Evolutionary conservation across 2,329 filamentous ascomycete species (phyloP).

Genomic region (Scytalidium lignicola): DNA sequence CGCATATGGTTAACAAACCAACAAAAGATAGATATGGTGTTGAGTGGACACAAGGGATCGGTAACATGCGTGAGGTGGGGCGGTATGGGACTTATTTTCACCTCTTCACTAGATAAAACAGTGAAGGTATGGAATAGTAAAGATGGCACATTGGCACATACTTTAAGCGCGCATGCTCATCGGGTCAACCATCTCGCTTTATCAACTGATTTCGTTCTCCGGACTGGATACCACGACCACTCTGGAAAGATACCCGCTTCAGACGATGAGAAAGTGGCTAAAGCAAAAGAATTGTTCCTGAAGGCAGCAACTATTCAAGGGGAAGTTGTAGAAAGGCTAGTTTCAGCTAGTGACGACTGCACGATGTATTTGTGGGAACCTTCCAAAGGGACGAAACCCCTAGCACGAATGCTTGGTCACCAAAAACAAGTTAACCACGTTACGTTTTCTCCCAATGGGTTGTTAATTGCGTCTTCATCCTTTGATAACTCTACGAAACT

Average conservation of each 20-base stretch:
- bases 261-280: constrained; percentile 64
- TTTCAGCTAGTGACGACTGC: constrained; percentile 91
- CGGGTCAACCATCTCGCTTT: constrained; percentile 95
- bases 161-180: constrained; percentile 77
- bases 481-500: constrained; percentile 96
- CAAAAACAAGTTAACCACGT: constrained; percentile 97
- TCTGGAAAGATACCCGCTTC: constrained; percentile 63
- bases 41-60: constrained; percentile 83
- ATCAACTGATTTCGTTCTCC: constrained; percentile 84
- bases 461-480: constrained; percentile 77
- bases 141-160: constrained; percentile 75
- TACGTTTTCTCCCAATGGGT: constrained; percentile 85
- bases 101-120: constrained; percentile 83
- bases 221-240: constrained; percentile 85
- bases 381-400: constrained; percentile 68
- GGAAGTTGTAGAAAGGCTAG: constrained; percentile 74
- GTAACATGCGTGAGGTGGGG: constrained; percentile 94
- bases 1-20: constrained; percentile 81
- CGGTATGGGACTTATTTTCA: constrained; percentile 80
- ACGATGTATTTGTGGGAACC: constrained; percentile 97
- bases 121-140: constrained; percentile 84
- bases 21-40: constrained; percentile 71
- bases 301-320: constrained; percentile 75
- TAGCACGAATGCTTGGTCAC: constrained; percentile 86
- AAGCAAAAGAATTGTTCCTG: constrained; percentile 78